These are phyloP conservation scores for Huiozyma naganishii DNA, from an alignment of 805 yeast genomes.

Conservation along the genomic window DNA sequence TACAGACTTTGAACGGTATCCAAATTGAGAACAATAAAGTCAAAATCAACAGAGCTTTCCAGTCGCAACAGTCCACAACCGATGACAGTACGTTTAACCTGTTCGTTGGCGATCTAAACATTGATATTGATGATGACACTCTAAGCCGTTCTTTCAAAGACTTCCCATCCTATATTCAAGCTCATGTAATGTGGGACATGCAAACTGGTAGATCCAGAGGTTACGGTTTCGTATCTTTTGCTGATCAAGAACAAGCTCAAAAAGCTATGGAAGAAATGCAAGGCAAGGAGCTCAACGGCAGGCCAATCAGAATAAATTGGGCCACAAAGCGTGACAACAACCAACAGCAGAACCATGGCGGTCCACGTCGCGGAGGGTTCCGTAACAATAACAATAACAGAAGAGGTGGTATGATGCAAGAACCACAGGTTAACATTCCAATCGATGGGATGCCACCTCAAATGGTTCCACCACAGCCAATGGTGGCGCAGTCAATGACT, in stretches of 20 bases:
- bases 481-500: not conserved
- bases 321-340: slow-evolving; percentile 58
- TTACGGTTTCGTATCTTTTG: slow-evolving; percentile 79
- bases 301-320: slow-evolving; percentile 80
- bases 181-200: slow-evolving; percentile 97
- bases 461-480: slow-evolving; percentile 8
- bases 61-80: slow-evolving; percentile 56
- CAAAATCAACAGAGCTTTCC: slow-evolving; percentile 74
- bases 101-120: slow-evolving; percentile 77
- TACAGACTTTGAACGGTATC: slow-evolving; percentile 49
- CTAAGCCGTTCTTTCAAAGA: slow-evolving; percentile 46
- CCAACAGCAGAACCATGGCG: slow-evolving; percentile 14
- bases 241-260: slow-evolving; percentile 58
- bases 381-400: slow-evolving; percentile 17
- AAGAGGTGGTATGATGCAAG: slow-evolving; percentile 9
- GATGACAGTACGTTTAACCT: slow-evolving; percentile 54
- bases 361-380: slow-evolving; percentile 16
- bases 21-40: slow-evolving; percentile 45
- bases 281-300: slow-evolving; percentile 59
- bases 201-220: slow-evolving; percentile 87
- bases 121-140: slow-evolving; percentile 72
- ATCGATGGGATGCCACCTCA: slow-evolving; percentile 18
- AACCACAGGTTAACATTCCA: slow-evolving; percentile 7
- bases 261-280: slow-evolving; percentile 62
- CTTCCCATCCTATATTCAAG: slow-evolving; percentile 58